Evolutionary conservation across 768 basidiomycete genomes (phyloP), one percentile per base, ranked within the genome.

Genomic region (Mycena amicta): DNA sequence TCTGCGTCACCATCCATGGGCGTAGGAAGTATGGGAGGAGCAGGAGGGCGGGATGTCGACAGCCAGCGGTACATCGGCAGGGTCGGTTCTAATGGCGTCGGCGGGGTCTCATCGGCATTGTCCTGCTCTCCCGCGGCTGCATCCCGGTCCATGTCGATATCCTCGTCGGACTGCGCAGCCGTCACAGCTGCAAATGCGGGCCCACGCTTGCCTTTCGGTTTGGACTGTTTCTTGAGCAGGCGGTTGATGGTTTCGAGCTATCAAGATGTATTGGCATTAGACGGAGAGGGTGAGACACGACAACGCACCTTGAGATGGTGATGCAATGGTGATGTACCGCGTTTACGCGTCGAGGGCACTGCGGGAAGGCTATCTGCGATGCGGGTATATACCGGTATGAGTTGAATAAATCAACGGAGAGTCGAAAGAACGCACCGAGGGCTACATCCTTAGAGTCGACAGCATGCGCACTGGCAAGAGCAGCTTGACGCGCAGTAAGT

Each of bases 191-290:
- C 47, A 4, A 23, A 23, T 23, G 26, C 25, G n/a, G 47, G 47
- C 27, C 47, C 47, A 26, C 79, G 80, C 57, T 75, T 79, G 39
- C 68, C 74, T 43, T 75, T 77, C 1, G 79, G 68, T 6, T 81
- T 77, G 6, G 80, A 79, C 56, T 83, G 84, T 67, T 85, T 86
- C 66, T 85, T 85, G 56, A 86, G 77, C 13, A 86, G 71, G 26
- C 85, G 82, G 57, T 86, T 84, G 69, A 86, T 86, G 0, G 85
- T 86, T 57, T 86, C 85, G 46, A 78, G 80, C 82, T 85, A 60
- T 22, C 39, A 39, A 13, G n/a, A n/a, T n/a, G n/a, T n/a, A n/a
- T n/a, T 53, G 23, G 43, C 5, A 3, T 22, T 4, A 1, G 4
- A 8, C 13, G 13, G 3, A 12, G 18, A 4, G 2, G 37, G 11